These are phyloP conservation scores for Gillenia trifoliata DNA, from an alignment of 306 rosid genomes.

Conservation along the genomic window DNA sequence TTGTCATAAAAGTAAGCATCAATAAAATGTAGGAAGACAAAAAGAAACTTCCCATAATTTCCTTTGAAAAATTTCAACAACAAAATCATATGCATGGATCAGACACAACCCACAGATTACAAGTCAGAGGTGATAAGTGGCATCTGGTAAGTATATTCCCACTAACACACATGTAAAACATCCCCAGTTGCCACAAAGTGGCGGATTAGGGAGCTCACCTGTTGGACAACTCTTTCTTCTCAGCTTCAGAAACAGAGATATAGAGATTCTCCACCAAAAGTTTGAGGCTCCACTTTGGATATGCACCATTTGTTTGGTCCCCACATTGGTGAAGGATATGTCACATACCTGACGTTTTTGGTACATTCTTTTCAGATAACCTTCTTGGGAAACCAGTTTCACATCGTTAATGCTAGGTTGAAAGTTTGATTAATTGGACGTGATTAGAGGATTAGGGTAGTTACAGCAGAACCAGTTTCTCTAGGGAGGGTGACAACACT, in stretches of 20 bases:
- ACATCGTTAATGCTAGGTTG: neutral
- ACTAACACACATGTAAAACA: neutral
- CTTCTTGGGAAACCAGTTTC: neutral
- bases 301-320: slow-evolving; percentile 11
- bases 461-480: neutral
- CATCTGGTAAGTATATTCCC: neutral
- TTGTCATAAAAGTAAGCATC: neutral
- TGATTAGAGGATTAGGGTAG: neutral
- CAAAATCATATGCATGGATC: neutral
- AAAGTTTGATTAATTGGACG: neutral
- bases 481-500: neutral
- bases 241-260: slow-evolving; percentile 22
- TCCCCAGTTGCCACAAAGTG: slow-evolving; percentile 28
- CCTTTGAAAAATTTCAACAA: neutral
- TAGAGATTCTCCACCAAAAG: slow-evolving; percentile 32
- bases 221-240: slow-evolving; percentile 33
- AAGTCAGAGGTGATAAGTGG: neutral
- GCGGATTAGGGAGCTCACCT: slow-evolving; percentile 4
- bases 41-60: neutral
- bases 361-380: neutral
- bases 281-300: slow-evolving; percentile 22
- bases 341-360: neutral
- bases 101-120: slow-evolving; percentile 3
- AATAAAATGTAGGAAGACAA: slow-evolving; percentile 1
- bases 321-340: slow-evolving; percentile 5